Conservation (phyloP, 345 rosid genomes). For the Eucalyptus globulus region DNA sequence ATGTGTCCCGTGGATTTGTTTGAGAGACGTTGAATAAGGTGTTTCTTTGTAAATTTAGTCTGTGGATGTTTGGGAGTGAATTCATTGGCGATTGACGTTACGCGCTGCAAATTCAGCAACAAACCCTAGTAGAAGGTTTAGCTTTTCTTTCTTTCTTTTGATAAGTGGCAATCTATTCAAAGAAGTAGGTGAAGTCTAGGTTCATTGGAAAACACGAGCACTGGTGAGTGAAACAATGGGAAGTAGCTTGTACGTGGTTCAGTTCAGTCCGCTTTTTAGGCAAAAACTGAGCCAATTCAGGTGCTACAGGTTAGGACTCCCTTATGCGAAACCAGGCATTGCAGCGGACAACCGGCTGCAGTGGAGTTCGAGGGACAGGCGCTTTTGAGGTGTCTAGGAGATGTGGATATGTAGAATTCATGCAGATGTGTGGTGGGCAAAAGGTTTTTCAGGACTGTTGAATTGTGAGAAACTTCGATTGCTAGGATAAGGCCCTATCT, state of each 20-base stretch:
- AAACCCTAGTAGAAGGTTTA: background rate
- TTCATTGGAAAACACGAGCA: background rate
- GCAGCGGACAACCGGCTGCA: rapidly evolving
- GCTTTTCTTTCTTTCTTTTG: too few relatives aligned
- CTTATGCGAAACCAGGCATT: too few relatives aligned
- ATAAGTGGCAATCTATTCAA: too few relatives aligned
- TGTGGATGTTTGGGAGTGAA: background rate
- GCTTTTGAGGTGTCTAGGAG: background rate
- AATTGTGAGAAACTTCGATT: background rate
- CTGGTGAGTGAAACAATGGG: background rate
- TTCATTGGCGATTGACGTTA: too few relatives aligned
- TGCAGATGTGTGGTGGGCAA: too few relatives aligned
- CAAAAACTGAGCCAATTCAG: background rate
- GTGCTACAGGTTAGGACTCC: too few relatives aligned
- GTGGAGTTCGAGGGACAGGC: rapidly evolving
- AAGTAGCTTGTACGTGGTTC: background rate
- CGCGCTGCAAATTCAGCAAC: too few relatives aligned
- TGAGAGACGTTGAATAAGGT: background rate
- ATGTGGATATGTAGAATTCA: background rate
- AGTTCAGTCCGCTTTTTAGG: rapidly evolving
- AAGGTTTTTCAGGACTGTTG: too few relatives aligned
- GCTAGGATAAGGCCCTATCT: background rate
- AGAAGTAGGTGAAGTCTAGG: background rate
- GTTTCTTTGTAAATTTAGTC: background rate
- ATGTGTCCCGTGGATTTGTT: background rate